A percentile compares a stretch with the other conserved stretches of the same genome.
Evolutionary conservation across 2,329 filamentous ascomycete species (phyloP).

Genomic region (Rhinocladiella mackenziei): DNA sequence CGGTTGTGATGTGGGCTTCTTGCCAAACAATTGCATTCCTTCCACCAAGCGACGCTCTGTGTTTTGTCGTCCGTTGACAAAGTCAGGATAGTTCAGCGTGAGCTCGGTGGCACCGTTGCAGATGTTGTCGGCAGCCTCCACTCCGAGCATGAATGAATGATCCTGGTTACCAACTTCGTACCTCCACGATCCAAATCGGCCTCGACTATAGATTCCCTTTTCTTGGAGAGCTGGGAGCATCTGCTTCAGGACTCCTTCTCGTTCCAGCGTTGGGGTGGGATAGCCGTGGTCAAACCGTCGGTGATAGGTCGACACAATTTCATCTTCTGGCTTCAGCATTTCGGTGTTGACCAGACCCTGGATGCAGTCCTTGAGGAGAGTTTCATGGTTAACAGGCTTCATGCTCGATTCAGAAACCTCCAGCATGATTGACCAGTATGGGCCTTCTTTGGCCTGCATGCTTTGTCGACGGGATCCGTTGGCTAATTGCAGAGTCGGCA

Average conservation of each 20-base stretch:
- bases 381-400: slow-evolving; percentile 88
- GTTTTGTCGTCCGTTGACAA: slow-evolving; percentile 73
- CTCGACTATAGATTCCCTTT: slow-evolving; percentile 89
- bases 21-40: slow-evolving; percentile 56
- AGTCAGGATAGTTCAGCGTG: slow-evolving; percentile 94
- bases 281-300: slow-evolving; percentile 98
- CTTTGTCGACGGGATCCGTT: slow-evolving; percentile 76
- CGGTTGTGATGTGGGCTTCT: slow-evolving; percentile 33
- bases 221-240: slow-evolving; percentile 89
- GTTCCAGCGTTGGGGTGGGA: slow-evolving; percentile 89
- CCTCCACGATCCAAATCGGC: slow-evolving; percentile 95
- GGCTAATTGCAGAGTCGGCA: slow-evolving; percentile 79
- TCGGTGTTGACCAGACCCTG: slow-evolving; percentile 96
- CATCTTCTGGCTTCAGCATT: slow-evolving; percentile 85
- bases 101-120: slow-evolving; percentile 85
- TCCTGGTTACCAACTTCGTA: slow-evolving; percentile 98
- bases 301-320: slow-evolving; percentile 98
- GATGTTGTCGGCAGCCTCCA: slow-evolving; percentile 87
- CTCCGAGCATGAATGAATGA: slow-evolving; percentile 95
- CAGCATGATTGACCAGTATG: slow-evolving; percentile 99
- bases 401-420: slow-evolving; percentile 93
- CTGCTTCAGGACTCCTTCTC: slow-evolving; percentile 88
- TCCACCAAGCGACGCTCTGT: slow-evolving; percentile 60
- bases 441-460: slow-evolving; percentile 72
- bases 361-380: slow-evolving; percentile 83